A percentile compares a stretch with the other conserved stretches of the same genome.
These are phyloP conservation scores for Collariella sp. DNA, from an alignment of 495 filamentous ascomycete species.

Conservation along the genomic window DNA sequence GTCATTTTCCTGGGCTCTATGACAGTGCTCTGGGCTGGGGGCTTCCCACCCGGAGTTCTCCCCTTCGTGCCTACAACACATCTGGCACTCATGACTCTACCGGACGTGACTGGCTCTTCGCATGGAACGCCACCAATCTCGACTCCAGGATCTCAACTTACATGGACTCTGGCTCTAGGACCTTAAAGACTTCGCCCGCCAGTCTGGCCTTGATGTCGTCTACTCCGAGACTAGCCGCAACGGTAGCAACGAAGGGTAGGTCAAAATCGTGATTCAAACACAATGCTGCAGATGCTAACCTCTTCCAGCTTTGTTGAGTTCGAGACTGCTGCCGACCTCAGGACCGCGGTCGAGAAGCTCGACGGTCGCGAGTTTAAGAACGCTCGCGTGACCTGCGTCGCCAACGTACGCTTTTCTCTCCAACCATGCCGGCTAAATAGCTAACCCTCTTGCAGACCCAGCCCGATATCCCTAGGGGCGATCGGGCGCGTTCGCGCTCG, in stretches of 20 bases:
- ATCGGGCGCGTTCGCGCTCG: conserved; percentile 67
- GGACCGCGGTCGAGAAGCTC: conserved; percentile 84
- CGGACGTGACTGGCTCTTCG: conserved; percentile 39
- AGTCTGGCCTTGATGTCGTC: conserved; percentile 93
- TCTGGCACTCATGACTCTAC: conserved; percentile 24
- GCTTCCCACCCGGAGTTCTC: conserved; percentile 6
- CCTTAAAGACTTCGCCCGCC: conserved; percentile 97
- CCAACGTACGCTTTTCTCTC: conserved; percentile 57
- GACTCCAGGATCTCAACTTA: conserved; percentile 45
- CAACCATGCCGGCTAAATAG: background rate
- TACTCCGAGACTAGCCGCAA: conserved; percentile 95
- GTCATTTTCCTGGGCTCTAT: conserved; percentile 16
- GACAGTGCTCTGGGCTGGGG: background rate
- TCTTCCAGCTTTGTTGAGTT: conserved; percentile 85
- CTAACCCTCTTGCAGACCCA: conserved; percentile 32
- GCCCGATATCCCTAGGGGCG: conserved; percentile 56
- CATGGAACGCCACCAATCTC: conserved; percentile 23
- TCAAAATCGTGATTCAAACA: conserved; percentile 11
- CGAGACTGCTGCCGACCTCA: conserved; percentile 82
- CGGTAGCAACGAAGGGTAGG: conserved; percentile 87
- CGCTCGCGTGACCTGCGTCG: conserved; percentile 66
- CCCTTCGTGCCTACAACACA: background rate
- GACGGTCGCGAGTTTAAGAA: conserved; percentile 89
- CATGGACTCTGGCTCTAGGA: conserved; percentile 67
- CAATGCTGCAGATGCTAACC: conserved; percentile 16